A percentile compares a stretch with the other conserved stretches of the same genome.
phyloP scores from a whole-genome alignment of 768 basidiomycete species.

The Agrocybe praecox region DNA sequence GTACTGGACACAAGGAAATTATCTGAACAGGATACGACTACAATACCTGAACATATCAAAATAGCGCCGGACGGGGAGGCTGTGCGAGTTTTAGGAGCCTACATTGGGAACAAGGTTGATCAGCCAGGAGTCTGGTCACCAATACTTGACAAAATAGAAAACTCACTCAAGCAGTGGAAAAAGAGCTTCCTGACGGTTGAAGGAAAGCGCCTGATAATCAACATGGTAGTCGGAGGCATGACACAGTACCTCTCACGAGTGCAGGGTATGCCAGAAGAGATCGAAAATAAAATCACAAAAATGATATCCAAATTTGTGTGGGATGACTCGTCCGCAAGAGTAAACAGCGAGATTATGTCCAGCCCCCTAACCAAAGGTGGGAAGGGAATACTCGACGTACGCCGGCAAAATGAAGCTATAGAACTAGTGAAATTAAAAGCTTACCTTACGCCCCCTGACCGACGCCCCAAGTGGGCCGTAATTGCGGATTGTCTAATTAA shows the following conservation, averaged over 20 bases:
- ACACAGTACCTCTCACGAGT: background rate
- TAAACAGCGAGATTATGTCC: background rate
- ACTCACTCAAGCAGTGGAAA: background rate
- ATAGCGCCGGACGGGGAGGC: background rate
- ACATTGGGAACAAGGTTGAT: background rate
- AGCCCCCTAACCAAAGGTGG: conserved; percentile 19
- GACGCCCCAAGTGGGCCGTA: conserved; percentile 28
- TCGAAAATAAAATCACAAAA: background rate
- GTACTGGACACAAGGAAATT: background rate
- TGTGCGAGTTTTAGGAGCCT: background rate
- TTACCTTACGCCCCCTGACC: conserved; percentile 16
- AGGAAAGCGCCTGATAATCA: background rate
- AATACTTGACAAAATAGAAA: background rate
- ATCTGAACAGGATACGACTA: background rate
- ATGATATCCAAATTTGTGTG: background rate
- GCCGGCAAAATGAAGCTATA: conserved; percentile 27
- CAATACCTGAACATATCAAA: background rate
- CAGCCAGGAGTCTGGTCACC: background rate
- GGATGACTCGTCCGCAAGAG: background rate
- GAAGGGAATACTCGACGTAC: conserved; percentile 22
- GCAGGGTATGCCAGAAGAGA: background rate
- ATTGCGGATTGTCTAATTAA: conserved; percentile 28
- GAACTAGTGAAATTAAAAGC: conserved; percentile 21
- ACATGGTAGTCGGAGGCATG: background rate
- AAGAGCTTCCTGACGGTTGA: background rate